Evolutionary conservation across 176 grass and related monocot species (phyloP), one percentile per base, ranked within the genome.

Genomic region (Oryza glumipatula): DNA sequence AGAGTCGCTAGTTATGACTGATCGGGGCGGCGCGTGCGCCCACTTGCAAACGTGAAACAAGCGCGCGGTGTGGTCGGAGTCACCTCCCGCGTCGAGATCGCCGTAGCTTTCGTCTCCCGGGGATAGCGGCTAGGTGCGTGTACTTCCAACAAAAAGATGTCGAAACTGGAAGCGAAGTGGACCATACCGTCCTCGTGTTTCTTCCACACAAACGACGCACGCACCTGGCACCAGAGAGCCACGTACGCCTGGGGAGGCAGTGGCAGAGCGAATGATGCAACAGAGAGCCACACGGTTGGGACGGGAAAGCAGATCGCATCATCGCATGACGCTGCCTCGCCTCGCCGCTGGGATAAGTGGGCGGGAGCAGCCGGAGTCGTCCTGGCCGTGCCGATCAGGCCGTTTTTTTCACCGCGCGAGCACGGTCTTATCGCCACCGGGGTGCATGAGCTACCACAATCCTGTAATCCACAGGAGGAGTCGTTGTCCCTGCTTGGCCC

Each of bases 1-100:
- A 1, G 8, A 17, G 3, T 48, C 8, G 0, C 9, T 14, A 64
- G 54, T 1, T 7, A 24, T 1, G 12, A 7, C 2, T 21, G 3
- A 7, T 26, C 3, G 3, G 19, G 33, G 14, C 67, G 15, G 7
- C 33, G 17, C n/a, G n/a, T 38, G 2, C 28, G 60, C 68, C 2
- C 49, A 21, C 66, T 41, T 63, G 4, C 51, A 4, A 22, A 15
- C 15, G 58, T 24, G 67, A 85, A 44, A 47, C 68, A 85, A 44
- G 26, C 67, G 77, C 33, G 21, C 17, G 36, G 38, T 83, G 79
- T 79, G 84, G 84, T 6, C 2, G 24, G 68, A 6, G n/a, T 48
- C 14, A 11, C 10, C 58, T 21, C 56, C 74, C 8, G 22, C 47
- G 61, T 87, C 84, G 19, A 87, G 36, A 56, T 79, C 84, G 48